phyloP scores from a whole-genome alignment of 2,329 filamentous ascomycete species.

The Trichoderma gracile region DNA sequence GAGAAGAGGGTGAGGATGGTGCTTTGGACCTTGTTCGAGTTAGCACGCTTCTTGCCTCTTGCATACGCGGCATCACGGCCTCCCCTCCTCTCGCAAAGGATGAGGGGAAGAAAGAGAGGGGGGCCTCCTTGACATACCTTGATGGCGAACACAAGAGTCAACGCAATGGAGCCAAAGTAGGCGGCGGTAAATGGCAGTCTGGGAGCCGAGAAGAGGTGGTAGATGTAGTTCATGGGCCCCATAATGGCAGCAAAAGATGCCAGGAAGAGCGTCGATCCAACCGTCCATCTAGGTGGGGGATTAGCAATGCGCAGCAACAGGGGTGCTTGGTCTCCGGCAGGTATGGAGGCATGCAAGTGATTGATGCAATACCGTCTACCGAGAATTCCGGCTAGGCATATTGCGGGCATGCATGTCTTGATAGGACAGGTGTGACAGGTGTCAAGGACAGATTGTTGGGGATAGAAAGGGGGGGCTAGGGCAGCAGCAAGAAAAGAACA shows the following conservation, averaged over 20 bases:
- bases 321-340: constrained; percentile 13
- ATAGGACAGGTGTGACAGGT: constrained; percentile 16
- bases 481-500: background rate
- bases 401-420: constrained; percentile 19
- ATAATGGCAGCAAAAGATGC: constrained; percentile 92
- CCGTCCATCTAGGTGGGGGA: constrained; percentile 72
- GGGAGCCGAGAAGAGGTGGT: constrained; percentile 80
- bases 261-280: constrained; percentile 88
- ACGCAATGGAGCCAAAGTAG: constrained; percentile 88
- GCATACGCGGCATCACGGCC: background rate
- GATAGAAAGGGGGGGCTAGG: constrained; percentile 9
- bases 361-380: constrained; percentile 16
- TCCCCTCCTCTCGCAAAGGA: background rate
- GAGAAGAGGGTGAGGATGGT: constrained; percentile 84
- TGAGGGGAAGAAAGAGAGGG: too few species aligned
- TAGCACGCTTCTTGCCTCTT: background rate
- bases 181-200: constrained; percentile 89
- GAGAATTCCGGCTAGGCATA: constrained; percentile 20
- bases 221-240: constrained; percentile 80
- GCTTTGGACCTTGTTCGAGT: constrained; percentile 66
- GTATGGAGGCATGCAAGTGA: constrained; percentile 18
- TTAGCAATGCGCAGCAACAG: constrained; percentile 32
- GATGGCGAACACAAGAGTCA: constrained; percentile 90
- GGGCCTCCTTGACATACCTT: constrained; percentile 65
- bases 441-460: constrained; percentile 9